Conservation (phyloP, 2,329 filamentous ascomycete species). For the Fusarium haematococcum region DNA sequence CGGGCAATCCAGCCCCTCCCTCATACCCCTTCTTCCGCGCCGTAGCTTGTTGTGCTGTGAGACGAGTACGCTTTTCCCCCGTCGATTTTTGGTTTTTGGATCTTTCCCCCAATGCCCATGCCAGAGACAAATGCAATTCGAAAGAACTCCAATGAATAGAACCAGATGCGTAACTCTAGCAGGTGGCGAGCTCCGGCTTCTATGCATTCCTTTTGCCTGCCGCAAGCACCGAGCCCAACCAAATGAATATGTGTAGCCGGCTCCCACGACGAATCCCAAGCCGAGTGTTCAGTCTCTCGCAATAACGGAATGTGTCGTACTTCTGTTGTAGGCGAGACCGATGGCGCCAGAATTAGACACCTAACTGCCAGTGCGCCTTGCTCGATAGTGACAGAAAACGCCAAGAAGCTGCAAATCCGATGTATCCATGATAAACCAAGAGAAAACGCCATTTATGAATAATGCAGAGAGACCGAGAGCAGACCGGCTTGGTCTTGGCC, state of each 20-base stretch:
- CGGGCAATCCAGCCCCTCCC: slow-evolving; percentile 10
- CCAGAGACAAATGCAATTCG: neutral
- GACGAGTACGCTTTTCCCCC: neutral
- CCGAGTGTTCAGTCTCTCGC: slow-evolving; percentile 5
- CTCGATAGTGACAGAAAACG: slow-evolving; percentile 16
- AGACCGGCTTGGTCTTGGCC: neutral
- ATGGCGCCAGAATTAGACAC: slow-evolving; percentile 16
- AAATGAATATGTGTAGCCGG: neutral
- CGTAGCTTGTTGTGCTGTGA: neutral
- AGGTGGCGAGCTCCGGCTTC: neutral
- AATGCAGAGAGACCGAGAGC: slow-evolving; percentile 15
- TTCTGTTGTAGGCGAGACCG: slow-evolving; percentile 6
- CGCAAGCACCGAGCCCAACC: neutral
- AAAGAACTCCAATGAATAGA: neutral
- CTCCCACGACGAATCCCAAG: neutral
- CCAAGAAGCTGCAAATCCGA: neutral
- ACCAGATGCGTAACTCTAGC: neutral
- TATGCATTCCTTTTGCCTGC: neutral
- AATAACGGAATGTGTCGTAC: slow-evolving; percentile 5
- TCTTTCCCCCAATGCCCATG: neutral
- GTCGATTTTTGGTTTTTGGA: neutral
- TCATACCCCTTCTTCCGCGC: slow-evolving; percentile 12
- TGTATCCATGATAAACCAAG: slow-evolving; percentile 11
- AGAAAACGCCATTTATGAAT: slow-evolving; percentile 21
- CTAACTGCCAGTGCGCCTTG: slow-evolving; percentile 16